Percentiles rank a stretch among this genome's conserved stretches.
These are phyloP conservation scores for Arachnopeziza araneosa DNA, from an alignment of 2,329 filamentous ascomycete genomes.

Conservation along the genomic window DNA sequence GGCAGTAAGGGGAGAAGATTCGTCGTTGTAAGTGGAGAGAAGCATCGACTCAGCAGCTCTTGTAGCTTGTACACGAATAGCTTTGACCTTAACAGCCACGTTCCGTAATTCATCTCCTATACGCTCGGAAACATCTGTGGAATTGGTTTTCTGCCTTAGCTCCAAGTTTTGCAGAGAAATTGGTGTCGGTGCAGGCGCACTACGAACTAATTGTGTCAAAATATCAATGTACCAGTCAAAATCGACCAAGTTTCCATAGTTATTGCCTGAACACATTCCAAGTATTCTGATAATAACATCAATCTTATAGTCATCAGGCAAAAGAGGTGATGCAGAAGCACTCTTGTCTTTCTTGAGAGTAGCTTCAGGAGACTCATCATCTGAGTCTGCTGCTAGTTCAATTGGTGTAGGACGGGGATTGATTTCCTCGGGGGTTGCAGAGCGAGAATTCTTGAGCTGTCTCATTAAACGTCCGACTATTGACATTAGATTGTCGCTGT, in stretches of 20 bases:
- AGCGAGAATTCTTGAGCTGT: conserved; percentile 68
- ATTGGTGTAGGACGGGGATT: conserved; percentile 40
- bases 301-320: conserved; percentile 81
- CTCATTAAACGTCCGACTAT: conserved; percentile 84
- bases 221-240: conserved; percentile 98
- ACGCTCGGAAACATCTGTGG: conserved; percentile 49
- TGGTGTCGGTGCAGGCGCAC: conserved; percentile 49
- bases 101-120: conserved; percentile 87
- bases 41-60: conserved; percentile 75
- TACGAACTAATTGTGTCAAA: conserved; percentile 75
- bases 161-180: conserved; percentile 16
- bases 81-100: conserved; percentile 85
- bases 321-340: conserved; percentile 48
- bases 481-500: conserved; percentile 72
- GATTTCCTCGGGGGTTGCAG: conserved; percentile 40
- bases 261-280: conserved; percentile 83
- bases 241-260: conserved; percentile 78
- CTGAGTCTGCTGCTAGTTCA: conserved; percentile 40
- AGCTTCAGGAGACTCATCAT: conserved; percentile 51
- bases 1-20: conserved; percentile 48
- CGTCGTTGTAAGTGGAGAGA: conserved; percentile 50
- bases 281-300: conserved; percentile 80
- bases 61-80: conserved; percentile 73
- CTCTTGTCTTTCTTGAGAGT: conserved; percentile 43
- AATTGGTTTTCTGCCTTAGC: conserved; percentile 6